phyloP scores from a whole-genome alignment of 352 stramenopile species.

The Halophytophthora polymorphica region DNA sequence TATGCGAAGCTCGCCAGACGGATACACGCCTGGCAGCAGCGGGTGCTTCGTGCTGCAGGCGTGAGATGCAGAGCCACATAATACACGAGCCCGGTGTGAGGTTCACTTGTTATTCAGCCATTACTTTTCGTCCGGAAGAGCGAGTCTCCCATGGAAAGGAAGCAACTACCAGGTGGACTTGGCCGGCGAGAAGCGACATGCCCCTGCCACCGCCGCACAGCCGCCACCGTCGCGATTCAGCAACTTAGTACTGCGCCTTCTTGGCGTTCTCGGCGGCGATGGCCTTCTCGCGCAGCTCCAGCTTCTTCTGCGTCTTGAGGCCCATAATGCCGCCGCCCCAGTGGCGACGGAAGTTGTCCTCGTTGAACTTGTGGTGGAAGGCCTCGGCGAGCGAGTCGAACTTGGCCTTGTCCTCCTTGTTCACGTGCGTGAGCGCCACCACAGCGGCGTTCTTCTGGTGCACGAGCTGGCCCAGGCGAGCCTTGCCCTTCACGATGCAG shows the following conservation, averaged over 20 bases:
- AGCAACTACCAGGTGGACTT: slow-evolving; percentile 16
- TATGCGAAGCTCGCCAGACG: too few species aligned
- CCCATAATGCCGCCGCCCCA: slow-evolving; percentile 99
- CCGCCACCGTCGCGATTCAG: slow-evolving; percentile 6
- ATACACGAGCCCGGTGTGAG: slow-evolving; percentile 3
- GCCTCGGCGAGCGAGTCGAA: slow-evolving; percentile 92
- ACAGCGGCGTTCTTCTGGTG: slow-evolving; percentile 98
- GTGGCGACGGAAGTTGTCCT: slow-evolving; percentile 93
- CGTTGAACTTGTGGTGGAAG: slow-evolving; percentile 98
- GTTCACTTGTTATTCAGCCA: slow-evolving; percentile 41
- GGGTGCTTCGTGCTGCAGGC: too few species aligned
- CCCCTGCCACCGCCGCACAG: slow-evolving; percentile 6
- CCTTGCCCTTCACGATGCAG: slow-evolving; percentile 99
- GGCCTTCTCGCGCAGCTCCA: slow-evolving; percentile 97
- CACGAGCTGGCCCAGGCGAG: slow-evolving; percentile 96
- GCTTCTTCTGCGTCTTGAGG: slow-evolving; percentile 99
- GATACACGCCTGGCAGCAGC: too few species aligned
- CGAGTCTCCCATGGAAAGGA: slow-evolving; percentile 21
- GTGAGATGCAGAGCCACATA: too few species aligned
- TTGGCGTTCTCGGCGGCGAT: slow-evolving; percentile 98
- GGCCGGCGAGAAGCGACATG: slow-evolving; percentile 9
- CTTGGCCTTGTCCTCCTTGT: slow-evolving; percentile 97
- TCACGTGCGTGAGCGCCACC: slow-evolving; percentile 95
- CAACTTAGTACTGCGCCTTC: slow-evolving; percentile 94
- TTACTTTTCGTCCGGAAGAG: slow-evolving; percentile 24